A percentile compares a stretch with the other conserved stretches of the same genome.
Conservation (phyloP, 495 filamentous ascomycete species). For the Penicillium odoratum region DNA sequence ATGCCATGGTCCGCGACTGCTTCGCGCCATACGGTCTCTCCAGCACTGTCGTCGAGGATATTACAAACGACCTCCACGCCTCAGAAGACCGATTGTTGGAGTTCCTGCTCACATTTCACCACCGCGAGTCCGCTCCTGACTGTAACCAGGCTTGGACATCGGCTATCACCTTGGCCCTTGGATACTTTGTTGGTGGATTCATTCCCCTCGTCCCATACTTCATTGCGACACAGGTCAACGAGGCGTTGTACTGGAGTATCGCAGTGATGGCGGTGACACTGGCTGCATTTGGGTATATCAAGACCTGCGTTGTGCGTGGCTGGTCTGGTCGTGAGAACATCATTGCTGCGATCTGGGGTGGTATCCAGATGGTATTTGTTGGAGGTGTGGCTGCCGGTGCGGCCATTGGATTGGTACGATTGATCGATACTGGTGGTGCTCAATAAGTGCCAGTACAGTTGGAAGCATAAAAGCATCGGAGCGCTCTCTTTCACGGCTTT, state of each 20-base stretch:
- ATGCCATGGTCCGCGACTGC: slow-evolving; percentile 45
- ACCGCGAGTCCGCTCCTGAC: slow-evolving; percentile 51
- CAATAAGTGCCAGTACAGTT: slow-evolving; percentile 7
- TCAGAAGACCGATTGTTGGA: slow-evolving; percentile 52
- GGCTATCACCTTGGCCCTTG: slow-evolving; percentile 62
- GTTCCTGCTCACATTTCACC: slow-evolving; percentile 57
- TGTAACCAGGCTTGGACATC: slow-evolving; percentile 58
- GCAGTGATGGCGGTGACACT: slow-evolving; percentile 66
- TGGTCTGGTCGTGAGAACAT: slow-evolving; percentile 42
- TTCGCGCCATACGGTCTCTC: slow-evolving; percentile 54
- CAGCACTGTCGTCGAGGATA: slow-evolving; percentile 36
- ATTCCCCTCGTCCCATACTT: slow-evolving; percentile 75
- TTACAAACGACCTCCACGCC: slow-evolving; percentile 47
- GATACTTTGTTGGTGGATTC: slow-evolving; percentile 72
- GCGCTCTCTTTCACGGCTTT: slow-evolving; percentile 11
- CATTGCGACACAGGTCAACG: slow-evolving; percentile 54
- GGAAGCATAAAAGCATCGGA: slow-evolving; percentile 10
- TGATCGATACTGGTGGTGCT: slow-evolving; percentile 37
- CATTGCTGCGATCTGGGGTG: slow-evolving; percentile 45
- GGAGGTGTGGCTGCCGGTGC: slow-evolving; percentile 66
- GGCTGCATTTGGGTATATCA: slow-evolving; percentile 69
- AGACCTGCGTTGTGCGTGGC: slow-evolving; percentile 56
- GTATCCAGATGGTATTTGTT: slow-evolving; percentile 64
- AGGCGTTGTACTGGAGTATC: slow-evolving; percentile 68
- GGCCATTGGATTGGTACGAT: slow-evolving; percentile 59